Base-by-base conservation (phyloP, 2,329 filamentous ascomycete species). In the Coniochaeta sp. region DNA sequence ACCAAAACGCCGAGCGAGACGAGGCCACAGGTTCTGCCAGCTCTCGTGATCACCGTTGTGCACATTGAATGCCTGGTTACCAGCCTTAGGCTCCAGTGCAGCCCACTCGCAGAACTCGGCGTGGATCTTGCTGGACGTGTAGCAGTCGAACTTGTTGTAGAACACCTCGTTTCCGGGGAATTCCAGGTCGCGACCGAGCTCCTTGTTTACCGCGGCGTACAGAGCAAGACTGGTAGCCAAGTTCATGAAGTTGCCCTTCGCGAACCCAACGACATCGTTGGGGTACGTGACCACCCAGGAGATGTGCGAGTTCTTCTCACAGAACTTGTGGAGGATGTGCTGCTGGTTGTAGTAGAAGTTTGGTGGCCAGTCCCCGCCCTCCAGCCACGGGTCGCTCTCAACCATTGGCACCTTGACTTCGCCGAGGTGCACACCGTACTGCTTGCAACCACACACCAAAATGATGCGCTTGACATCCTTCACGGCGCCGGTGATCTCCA, bases 291-390 rank as follows among this genome's bases (percentile, higher is more conserved):
- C 63, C 1, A 55, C 58, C 64, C 63, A 67, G 16, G 55, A 50
- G 38, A 56, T 35, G 16, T 54, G 6, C 9, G 9, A 8, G 48
- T 58, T 54, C 4, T 53, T 53, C 22, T 48, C 48, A 51, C 59
- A 61, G 31, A 62, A 62, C 14, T 31, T 58, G 16, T 58, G 55
- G 3, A 79, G 61, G 51, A 75, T 70, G 22, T 68, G 63, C 57
- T 80, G 71, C 58, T 78, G 75, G 31, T 64, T 59, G 57, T 77
- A 78, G 59, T 79, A 79, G 59, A 79, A 79, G 60, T 76, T 79
- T 3, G 69, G 67, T 8, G 61, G 64, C 47, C 60, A 62, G 4
- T 69, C 69, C 28, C 62, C 57, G 12, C 65, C 62, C 8, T 68
- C 67, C 4, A 77, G 62, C 67, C 70, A 72, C 1, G 69, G 68